Percentiles rank a stretch among this genome's conserved stretches.
These are phyloP conservation scores for Cryphonectria parasitica DNA, from an alignment of 2,329 filamentous ascomycete genomes.

Conservation along the genomic window DNA sequence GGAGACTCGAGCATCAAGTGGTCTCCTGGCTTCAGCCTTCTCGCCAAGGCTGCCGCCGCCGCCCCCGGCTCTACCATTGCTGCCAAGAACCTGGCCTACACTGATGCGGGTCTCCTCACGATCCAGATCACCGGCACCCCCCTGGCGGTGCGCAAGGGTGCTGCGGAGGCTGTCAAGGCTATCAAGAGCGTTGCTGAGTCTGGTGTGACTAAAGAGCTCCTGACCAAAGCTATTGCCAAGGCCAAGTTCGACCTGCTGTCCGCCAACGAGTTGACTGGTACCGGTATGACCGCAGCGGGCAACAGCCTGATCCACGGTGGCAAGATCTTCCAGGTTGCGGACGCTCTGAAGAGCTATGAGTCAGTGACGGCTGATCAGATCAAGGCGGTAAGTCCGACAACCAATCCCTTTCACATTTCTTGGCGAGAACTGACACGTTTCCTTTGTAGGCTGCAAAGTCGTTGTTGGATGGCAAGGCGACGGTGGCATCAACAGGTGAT, in stretches of 20 bases:
- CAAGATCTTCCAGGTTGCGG: constrained; percentile 82
- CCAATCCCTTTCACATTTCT: background rate
- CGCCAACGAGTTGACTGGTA: constrained; percentile 74
- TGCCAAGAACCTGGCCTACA: constrained; percentile 84
- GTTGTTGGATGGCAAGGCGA: constrained; percentile 85
- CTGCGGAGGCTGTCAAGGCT: constrained; percentile 76
- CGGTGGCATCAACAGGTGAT: constrained; percentile 88
- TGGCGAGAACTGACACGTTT: constrained; percentile 36
- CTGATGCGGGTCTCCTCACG: constrained; percentile 88
- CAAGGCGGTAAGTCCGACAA: constrained; percentile 69
- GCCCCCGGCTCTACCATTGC: constrained; percentile 69
- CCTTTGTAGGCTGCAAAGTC: constrained; percentile 76
- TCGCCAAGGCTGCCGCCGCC: constrained; percentile 76
- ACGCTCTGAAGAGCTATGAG: constrained; percentile 78
- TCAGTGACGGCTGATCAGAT: constrained; percentile 82
- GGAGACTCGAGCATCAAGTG: constrained; percentile 94
- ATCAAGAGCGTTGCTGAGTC: constrained; percentile 81
- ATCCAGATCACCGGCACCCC: constrained; percentile 80
- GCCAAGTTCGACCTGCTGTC: constrained; percentile 94
- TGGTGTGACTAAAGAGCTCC: constrained; percentile 77
- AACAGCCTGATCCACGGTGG: constrained; percentile 79
- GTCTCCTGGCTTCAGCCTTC: constrained; percentile 88
- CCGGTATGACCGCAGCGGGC: constrained; percentile 82
- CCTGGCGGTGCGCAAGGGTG: constrained; percentile 71
- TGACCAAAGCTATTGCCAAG: constrained; percentile 88